A percentile compares a stretch with the other conserved stretches of the same genome.
These are phyloP conservation scores for Mycena epipterygia DNA, from an alignment of 768 basidiomycete species.

Conservation along the genomic window DNA sequence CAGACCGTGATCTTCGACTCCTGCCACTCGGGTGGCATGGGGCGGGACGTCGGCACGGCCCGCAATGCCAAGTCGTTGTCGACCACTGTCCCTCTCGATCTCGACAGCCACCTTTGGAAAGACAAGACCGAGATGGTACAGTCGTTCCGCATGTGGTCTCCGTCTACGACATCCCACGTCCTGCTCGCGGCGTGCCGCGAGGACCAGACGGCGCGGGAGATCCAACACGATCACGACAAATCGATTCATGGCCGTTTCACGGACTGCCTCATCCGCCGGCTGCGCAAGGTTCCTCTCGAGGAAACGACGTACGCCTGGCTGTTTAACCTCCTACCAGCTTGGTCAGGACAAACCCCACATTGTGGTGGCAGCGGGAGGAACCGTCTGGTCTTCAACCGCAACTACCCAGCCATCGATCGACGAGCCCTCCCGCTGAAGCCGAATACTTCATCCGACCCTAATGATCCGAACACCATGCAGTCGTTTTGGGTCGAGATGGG, in stretches of 20 bases:
- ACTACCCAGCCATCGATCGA: background rate
- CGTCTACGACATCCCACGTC: background rate
- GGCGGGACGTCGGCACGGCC: background rate
- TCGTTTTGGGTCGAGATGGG: background rate
- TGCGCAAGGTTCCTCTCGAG: background rate
- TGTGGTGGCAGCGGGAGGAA: background rate
- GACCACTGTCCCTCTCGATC: background rate
- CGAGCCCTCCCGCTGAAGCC: background rate
- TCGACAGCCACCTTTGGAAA: background rate
- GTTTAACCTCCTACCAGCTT: background rate
- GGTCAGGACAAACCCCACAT: background rate
- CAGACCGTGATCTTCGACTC: constrained; percentile 11
- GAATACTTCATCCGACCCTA: background rate
- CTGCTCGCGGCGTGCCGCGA: constrained; percentile 11
- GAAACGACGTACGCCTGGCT: background rate
- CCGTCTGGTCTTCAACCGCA: background rate
- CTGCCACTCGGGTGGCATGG: constrained; percentile 6
- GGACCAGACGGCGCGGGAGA: constrained; percentile 1
- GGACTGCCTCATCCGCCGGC: background rate
- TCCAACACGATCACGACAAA: background rate
- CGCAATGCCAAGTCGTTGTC: background rate
- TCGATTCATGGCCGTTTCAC: constrained; percentile 1
- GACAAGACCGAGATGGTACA: background rate
- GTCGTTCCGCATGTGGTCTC: background rate
- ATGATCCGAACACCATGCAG: background rate